Conservation (phyloP, 2,329 filamentous ascomycete genomes). For the Leptographium radiaticola region DNA sequence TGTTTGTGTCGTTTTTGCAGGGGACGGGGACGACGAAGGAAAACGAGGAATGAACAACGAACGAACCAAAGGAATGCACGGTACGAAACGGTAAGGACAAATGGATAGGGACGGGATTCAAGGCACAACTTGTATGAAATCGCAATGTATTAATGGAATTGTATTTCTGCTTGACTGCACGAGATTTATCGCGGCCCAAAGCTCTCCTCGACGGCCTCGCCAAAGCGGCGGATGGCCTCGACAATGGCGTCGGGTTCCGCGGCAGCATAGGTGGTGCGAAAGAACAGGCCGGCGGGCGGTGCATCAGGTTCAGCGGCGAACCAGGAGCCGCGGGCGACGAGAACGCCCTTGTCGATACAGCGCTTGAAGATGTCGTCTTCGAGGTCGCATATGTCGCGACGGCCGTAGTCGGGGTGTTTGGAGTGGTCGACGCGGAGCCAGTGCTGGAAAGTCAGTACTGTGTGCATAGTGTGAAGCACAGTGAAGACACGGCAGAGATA, state of each 20-base stretch:
- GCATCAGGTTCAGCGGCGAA: slow-evolving; percentile 64
- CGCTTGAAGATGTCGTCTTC: slow-evolving; percentile 79
- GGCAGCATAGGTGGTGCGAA: slow-evolving; percentile 81
- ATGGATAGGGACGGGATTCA: no score
- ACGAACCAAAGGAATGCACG: no score
- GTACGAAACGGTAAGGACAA: no score
- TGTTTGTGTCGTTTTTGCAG: slow-evolving; percentile 39
- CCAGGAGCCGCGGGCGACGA: slow-evolving; percentile 80
- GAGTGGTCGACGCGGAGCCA: slow-evolving; percentile 60
- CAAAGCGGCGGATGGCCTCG: slow-evolving; percentile 63
- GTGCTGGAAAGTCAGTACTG: slow-evolving; percentile 25
- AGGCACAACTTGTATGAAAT: no score
- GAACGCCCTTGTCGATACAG: slow-evolving; percentile 61
- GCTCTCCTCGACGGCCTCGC: slow-evolving; percentile 53
- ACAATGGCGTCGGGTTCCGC: slow-evolving; percentile 59
- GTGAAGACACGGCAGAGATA: slow-evolving; percentile 14
- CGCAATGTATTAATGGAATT: no score
- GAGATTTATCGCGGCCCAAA: slow-evolving; percentile 17
- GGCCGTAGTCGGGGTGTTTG: slow-evolving; percentile 47
- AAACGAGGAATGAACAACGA: not conserved
- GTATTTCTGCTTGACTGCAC: no score
- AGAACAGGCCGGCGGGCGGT: slow-evolving; percentile 57
- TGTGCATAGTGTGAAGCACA: not conserved
- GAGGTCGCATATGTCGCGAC: slow-evolving; percentile 46
- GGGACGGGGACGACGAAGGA: slow-evolving; percentile 17